These are phyloP conservation scores for Castanopsis chinensis DNA, from an alignment of 306 rosid species.

Conservation along the genomic window DNA sequence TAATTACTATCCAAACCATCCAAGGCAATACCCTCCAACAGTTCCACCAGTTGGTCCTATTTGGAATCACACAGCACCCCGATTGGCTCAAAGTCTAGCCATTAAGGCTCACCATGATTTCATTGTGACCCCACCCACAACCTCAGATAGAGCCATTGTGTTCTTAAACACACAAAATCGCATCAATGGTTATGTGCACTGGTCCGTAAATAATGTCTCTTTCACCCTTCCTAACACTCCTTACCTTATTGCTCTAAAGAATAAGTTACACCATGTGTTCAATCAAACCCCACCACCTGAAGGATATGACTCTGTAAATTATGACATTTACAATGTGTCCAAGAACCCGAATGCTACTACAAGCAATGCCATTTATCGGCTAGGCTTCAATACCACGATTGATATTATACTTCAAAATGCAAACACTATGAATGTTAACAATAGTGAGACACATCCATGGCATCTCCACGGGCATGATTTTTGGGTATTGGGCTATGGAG, in stretches of 20 bases:
- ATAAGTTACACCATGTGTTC: conserved; percentile 40
- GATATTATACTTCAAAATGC: conserved; percentile 54
- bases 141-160: conserved; percentile 65
- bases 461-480: conserved; percentile 62
- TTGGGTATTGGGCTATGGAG: conserved; percentile 52
- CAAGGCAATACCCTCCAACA: conserved; percentile 47
- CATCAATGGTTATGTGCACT: conserved; percentile 27
- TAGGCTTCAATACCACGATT: conserved; percentile 40
- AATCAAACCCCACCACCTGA: conserved; percentile 60
- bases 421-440: conserved; percentile 28
- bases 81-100: conserved; percentile 61
- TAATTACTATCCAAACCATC: conserved; percentile 88
- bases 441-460: conserved; percentile 65
- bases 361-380: conserved; percentile 43
- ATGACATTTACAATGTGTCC: conserved; percentile 34
- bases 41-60: conserved; percentile 55
- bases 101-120: conserved; percentile 53
- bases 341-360: conserved; percentile 52
- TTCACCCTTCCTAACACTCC: conserved; percentile 68
- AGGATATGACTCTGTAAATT: conserved; percentile 42
- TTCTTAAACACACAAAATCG: conserved; percentile 76
- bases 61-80: conserved; percentile 49
- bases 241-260: conserved; percentile 62
- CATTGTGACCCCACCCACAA: conserved; percentile 51
- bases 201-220: conserved; percentile 83